Conservation (phyloP, 2,329 filamentous ascomycete species). For the Mariannaea elegans region DNA sequence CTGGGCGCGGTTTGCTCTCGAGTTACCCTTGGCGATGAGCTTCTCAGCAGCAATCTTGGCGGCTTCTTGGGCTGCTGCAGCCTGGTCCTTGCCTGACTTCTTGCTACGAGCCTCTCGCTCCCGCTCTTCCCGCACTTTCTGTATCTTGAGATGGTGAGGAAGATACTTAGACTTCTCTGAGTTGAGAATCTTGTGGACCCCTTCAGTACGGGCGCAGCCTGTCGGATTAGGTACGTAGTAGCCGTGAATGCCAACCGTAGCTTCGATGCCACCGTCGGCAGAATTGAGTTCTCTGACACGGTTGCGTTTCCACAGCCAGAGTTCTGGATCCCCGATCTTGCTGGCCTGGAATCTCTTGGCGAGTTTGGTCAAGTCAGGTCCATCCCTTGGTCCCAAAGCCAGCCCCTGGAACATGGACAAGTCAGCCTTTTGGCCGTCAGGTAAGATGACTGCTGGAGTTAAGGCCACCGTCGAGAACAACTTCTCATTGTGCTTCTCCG, state of each 20-base stretch:
- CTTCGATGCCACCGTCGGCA: constrained; percentile 35
- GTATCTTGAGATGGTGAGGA: constrained; percentile 95
- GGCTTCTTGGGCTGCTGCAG: constrained; percentile 72
- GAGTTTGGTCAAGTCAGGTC: constrained; percentile 59
- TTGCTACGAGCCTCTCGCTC: constrained; percentile 71
- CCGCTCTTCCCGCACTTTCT: constrained; percentile 88
- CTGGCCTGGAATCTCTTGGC: constrained; percentile 56
- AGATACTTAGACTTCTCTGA: constrained; percentile 98
- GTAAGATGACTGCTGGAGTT: constrained; percentile 54
- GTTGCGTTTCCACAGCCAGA: constrained; percentile 67
- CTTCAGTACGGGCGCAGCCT: constrained; percentile 90
- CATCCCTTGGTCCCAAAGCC: constrained; percentile 54
- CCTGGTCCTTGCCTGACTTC: constrained; percentile 72
- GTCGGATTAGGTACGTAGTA: constrained; percentile 87
- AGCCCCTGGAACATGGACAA: constrained; percentile 56
- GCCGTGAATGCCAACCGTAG: constrained; percentile 61
- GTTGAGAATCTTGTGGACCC: constrained; percentile 93
- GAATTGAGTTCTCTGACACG: constrained; percentile 65
- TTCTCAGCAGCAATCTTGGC: constrained; percentile 82
- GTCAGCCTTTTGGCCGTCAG: constrained; percentile 56
- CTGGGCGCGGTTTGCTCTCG: constrained; percentile 92
- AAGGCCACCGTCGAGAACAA: constrained; percentile 60
- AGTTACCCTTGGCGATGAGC: constrained; percentile 85
- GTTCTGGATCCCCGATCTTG: constrained; percentile 58
- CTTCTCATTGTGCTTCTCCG: constrained; percentile 57